Conservation (phyloP, 768 basidiomycete species). For the Trametes sanguinea region DNA sequence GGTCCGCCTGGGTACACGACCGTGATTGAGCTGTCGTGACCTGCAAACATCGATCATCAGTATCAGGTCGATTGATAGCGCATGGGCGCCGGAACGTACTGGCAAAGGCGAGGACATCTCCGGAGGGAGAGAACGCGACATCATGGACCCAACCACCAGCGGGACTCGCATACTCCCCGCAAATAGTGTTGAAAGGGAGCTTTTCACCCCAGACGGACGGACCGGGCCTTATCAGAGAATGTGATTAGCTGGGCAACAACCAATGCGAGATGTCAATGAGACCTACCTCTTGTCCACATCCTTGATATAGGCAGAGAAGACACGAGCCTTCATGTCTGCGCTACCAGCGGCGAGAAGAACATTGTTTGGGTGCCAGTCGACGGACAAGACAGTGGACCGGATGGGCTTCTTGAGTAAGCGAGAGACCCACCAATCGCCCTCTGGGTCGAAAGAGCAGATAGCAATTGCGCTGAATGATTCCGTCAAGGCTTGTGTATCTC, state of each 20-base stretch:
- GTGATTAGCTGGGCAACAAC: background rate
- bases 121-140: conserved; percentile 94
- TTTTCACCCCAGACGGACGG: conserved; percentile 97
- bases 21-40: conserved; percentile 92
- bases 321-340: conserved; percentile 96
- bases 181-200: conserved; percentile 95
- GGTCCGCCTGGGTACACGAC: conserved; percentile 89
- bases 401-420: conserved; percentile 98
- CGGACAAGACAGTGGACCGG: conserved; percentile 85
- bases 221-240: conserved; percentile 58
- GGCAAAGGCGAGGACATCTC: conserved; percentile 90
- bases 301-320: conserved; percentile 98
- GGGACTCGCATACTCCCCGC: conserved; percentile 88
- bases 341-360: conserved; percentile 96
- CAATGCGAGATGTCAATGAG: conserved; percentile 8
- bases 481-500: background rate
- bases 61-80: background rate
- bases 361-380: conserved; percentile 99
- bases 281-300: conserved; percentile 89
- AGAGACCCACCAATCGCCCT: conserved; percentile 99
- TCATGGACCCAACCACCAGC: conserved; percentile 97
- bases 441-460: conserved; percentile 94
- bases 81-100: conserved; percentile 53
- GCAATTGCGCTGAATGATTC: conserved; percentile 74
- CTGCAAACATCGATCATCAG: conserved; percentile 41